A percentile compares a stretch with the other conserved stretches of the same genome.
These are phyloP conservation scores for Verticillium dahliae DNA, from an alignment of 2,329 filamentous ascomycete species.

Conservation along the genomic window DNA sequence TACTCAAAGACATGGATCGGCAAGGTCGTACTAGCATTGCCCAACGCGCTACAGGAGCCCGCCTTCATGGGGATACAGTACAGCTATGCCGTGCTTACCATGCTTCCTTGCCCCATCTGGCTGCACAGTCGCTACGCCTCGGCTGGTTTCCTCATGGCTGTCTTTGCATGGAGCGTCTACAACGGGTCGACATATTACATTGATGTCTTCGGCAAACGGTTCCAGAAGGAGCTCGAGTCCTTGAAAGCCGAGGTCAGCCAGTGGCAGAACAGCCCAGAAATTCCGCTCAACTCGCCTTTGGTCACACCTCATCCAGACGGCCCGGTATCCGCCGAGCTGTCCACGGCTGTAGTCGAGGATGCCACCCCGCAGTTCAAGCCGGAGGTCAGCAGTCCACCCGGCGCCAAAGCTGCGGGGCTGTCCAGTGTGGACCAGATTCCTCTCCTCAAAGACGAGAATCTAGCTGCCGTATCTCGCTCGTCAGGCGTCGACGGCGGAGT, in stretches of 20 bases:
- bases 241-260: slow-evolving; percentile 84
- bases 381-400: slow-evolving; percentile 10
- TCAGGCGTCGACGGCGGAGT: slow-evolving; percentile 37
- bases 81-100: slow-evolving; percentile 80
- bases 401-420: slow-evolving; percentile 18
- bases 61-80: slow-evolving; percentile 98
- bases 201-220: slow-evolving; percentile 92
- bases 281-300: slow-evolving; percentile 28
- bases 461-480: slow-evolving; percentile 17
- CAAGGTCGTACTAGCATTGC: slow-evolving; percentile 73
- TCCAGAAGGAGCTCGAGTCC: slow-evolving; percentile 91
- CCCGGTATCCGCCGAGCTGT: slow-evolving; percentile 5
- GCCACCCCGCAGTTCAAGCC: slow-evolving; percentile 10
- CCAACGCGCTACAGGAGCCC: slow-evolving; percentile 69
- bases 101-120: slow-evolving; percentile 92
- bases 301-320: slow-evolving; percentile 25
- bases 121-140: slow-evolving; percentile 84
- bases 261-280: slow-evolving; percentile 64
- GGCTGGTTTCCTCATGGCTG: slow-evolving; percentile 64
- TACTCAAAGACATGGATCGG: slow-evolving; percentile 90
- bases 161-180: slow-evolving; percentile 95
- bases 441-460: slow-evolving; percentile 42
- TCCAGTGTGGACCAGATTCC: slow-evolving; percentile 47
- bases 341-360: slow-evolving; percentile 7
- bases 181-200: slow-evolving; percentile 98